Evolutionary conservation across 345 rosid species (phyloP).

Genomic region (Populus tremula): DNA sequence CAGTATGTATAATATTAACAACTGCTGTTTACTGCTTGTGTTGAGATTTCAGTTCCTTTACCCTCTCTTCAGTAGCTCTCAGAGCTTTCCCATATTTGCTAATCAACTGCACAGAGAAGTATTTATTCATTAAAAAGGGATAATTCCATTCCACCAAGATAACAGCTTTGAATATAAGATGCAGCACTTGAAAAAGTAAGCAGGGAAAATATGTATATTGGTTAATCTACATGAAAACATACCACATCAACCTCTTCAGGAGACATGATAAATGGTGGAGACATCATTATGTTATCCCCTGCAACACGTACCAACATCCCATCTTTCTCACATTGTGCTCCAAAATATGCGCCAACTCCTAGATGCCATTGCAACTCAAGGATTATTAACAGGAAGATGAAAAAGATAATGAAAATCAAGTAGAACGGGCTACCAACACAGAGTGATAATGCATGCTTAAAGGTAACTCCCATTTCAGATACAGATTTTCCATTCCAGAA

Average conservation of each 20-base stretch:
- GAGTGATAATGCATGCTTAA: not conserved
- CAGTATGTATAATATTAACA: conserved; percentile 36
- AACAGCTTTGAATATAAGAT: not conserved
- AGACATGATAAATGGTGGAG: conserved; percentile 71
- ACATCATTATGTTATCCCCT: conserved; percentile 92
- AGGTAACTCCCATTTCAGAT: not conserved
- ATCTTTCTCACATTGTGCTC: conserved; percentile 70
- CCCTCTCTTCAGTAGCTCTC: conserved; percentile 76
- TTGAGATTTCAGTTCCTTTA: conserved; percentile 74
- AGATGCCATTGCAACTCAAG: conserved; percentile 7
- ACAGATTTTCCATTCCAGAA: not conserved
- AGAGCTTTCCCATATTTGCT: conserved; percentile 66
- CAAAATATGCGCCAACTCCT: conserved; percentile 89
- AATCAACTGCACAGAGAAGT: conserved; percentile 49
- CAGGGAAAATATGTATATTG: not conserved
- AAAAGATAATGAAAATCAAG: not conserved
- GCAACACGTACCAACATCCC: conserved; percentile 89
- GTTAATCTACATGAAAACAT: not conserved
- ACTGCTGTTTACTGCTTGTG: conserved; percentile 25
- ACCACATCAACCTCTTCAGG: conserved; percentile 82
- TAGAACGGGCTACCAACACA: not conserved
- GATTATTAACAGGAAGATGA: not conserved
- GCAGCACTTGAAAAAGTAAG: not conserved
- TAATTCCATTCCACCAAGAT: not conserved
- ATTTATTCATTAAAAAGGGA: not conserved